Percentiles rank a stretch among this genome's conserved stretches.
These are phyloP conservation scores for Thamnidium elegans DNA, from an alignment of 192 early-diverging fungal species.

Conservation along the genomic window DNA sequence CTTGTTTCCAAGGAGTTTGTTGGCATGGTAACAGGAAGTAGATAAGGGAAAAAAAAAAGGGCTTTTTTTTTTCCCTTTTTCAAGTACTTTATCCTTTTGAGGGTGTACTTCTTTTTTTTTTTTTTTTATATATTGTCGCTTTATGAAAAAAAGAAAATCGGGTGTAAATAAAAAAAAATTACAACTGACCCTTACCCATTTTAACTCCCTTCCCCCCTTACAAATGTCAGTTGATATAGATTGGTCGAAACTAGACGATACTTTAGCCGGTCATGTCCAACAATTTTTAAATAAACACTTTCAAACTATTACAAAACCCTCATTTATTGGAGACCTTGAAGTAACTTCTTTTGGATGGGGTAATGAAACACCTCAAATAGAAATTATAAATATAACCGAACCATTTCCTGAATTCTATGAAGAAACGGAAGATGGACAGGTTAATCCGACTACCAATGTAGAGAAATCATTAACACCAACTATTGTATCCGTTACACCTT, in stretches of 20 bases:
- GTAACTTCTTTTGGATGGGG: constrained; percentile 70
- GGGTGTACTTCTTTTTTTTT: too few species aligned
- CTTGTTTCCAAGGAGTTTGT: background rate
- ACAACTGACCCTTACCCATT: too few species aligned
- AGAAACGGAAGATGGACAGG: background rate
- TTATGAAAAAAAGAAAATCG: background rate
- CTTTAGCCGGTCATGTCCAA: constrained; percentile 62
- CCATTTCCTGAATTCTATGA: constrained; percentile 78
- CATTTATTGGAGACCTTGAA: constrained; percentile 68
- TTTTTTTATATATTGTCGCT: too few species aligned
- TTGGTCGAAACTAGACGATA: constrained; percentile 68
- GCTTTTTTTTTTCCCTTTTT: background rate
- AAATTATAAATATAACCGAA: constrained; percentile 70
- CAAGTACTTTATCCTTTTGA: too few species aligned
- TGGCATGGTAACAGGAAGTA: background rate
- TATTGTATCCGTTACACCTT: background rate
- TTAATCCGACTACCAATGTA: background rate
- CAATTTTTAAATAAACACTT: constrained; percentile 66
- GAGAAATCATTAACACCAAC: background rate
- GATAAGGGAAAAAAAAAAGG: background rate
- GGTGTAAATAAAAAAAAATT: too few species aligned
- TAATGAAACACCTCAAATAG: constrained; percentile 62
- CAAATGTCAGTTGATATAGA: constrained; percentile 68
- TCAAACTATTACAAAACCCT: constrained; percentile 55
- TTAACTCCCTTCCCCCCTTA: background rate